Evolutionary conservation across 495 filamentous ascomycete species (phyloP).

Genomic region (Thermochaetoides thermophila): DNA sequence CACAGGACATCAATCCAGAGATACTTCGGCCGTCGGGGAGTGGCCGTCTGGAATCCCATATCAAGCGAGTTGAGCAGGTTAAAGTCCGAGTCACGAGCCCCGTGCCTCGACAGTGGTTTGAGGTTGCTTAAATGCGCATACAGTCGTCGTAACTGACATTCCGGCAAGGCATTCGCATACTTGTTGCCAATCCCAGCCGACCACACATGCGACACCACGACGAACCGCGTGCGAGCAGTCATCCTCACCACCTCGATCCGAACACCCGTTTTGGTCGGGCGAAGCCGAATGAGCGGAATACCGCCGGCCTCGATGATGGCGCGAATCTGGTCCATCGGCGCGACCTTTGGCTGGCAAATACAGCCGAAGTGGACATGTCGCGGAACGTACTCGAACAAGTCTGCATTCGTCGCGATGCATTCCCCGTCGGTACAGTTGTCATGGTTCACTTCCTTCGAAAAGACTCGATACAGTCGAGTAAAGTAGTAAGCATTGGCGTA

Average conservation of each 20-base stretch:
- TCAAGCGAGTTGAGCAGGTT: slow-evolving; percentile 8
- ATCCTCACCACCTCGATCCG: slow-evolving; percentile 5
- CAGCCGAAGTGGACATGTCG: slow-evolving; percentile 11
- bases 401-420: slow-evolving; percentile 10
- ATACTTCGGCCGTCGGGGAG: slow-evolving; percentile 3
- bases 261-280: slow-evolving; percentile 1
- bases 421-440: slow-evolving; percentile 8
- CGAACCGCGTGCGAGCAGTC: slow-evolving; percentile 8
- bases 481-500: slow-evolving; percentile 13
- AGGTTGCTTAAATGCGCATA: slow-evolving; percentile 5
- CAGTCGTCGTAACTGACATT: slow-evolving; percentile 12
- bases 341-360: slow-evolving; percentile 8
- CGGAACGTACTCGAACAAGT: slow-evolving; percentile 9
- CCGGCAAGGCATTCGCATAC: slow-evolving; percentile 10
- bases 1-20: slow-evolving; percentile 16
- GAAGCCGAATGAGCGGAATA: slow-evolving; percentile 9
- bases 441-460: slow-evolving; percentile 4
- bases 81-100: slow-evolving; percentile 3
- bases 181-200: slow-evolving; percentile 7
- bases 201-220: slow-evolving; percentile 13
- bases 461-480: slow-evolving; percentile 9
- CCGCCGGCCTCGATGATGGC: slow-evolving; percentile 10
- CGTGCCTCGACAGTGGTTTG: slow-evolving; percentile 1
- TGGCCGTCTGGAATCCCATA: slow-evolving; percentile 7
- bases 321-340: slow-evolving; percentile 7